Conservation (phyloP, 2,329 filamentous ascomycete species). For the Alternaria gaisen region DNA sequence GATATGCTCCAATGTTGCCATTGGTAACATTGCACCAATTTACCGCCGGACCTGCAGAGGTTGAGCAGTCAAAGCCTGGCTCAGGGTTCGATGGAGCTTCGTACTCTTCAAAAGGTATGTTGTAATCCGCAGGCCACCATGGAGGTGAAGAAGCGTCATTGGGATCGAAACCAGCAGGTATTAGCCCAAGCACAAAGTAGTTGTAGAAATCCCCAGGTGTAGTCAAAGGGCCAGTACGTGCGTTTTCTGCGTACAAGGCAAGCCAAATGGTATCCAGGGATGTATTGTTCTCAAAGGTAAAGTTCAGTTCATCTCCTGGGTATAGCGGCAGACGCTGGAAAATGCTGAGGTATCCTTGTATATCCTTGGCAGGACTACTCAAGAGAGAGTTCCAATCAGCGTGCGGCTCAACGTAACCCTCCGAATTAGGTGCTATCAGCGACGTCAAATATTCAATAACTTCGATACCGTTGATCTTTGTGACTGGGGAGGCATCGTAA, state of each 20-base stretch:
- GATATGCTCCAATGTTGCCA: conserved; percentile 31
- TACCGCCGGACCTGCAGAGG: neutral
- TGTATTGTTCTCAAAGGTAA: neutral
- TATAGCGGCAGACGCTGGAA: conserved; percentile 30
- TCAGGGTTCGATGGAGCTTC: neutral
- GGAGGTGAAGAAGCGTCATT: neutral
- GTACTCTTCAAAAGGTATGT: neutral
- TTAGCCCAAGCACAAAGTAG: conserved; percentile 50
- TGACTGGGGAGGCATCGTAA: conserved; percentile 23
- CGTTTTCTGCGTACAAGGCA: neutral
- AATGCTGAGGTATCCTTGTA: conserved; percentile 24
- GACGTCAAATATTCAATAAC: conserved; percentile 32
- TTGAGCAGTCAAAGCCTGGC: neutral
- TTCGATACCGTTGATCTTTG: conserved; percentile 39
- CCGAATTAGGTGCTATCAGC: conserved; percentile 40
- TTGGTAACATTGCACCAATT: neutral
- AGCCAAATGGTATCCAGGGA: neutral
- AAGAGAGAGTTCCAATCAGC: conserved; percentile 55
- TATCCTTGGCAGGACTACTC: conserved; percentile 26
- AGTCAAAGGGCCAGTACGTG: conserved; percentile 41
- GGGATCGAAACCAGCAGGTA: conserved; percentile 27
- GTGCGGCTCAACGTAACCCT: conserved; percentile 52
- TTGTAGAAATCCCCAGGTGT: conserved; percentile 57
- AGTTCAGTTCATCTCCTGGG: conserved; percentile 36
- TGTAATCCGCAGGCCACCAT: neutral